Evolutionary conservation across 2,329 filamentous ascomycete species (phyloP).

Genomic region (Pseudogymnoascus sp.): DNA sequence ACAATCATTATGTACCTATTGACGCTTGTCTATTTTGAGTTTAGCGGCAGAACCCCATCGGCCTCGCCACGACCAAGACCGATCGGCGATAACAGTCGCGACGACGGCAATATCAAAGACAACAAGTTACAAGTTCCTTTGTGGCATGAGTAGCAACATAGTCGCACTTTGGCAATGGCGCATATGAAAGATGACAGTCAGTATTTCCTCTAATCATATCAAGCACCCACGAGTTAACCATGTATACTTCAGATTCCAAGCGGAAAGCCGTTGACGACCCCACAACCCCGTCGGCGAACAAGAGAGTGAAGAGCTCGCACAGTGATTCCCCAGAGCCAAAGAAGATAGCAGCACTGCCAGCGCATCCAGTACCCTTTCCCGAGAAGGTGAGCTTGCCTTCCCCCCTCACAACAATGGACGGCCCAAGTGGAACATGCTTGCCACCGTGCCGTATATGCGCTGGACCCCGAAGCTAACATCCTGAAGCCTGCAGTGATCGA

Average conservation of each 20-base stretch:
- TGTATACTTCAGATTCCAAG: slow-evolving; percentile 44
- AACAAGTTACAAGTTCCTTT: slow-evolving; percentile 1
- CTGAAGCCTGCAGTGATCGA: slow-evolving; percentile 76
- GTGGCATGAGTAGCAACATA: background rate
- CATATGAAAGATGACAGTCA: background rate
- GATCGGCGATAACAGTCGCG: slow-evolving; percentile 3
- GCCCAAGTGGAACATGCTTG: background rate
- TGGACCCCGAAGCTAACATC: slow-evolving; percentile 22
- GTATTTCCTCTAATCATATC: background rate
- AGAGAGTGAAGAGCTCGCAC: slow-evolving; percentile 51
- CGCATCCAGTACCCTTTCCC: slow-evolving; percentile 72
- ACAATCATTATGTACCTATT: background rate
- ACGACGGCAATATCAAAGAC: background rate
- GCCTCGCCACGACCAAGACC: slow-evolving; percentile 3
- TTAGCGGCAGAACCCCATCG: background rate
- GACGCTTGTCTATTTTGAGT: background rate
- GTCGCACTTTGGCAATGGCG: background rate
- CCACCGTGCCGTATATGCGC: background rate
- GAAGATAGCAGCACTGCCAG: slow-evolving; percentile 40
- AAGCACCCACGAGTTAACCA: background rate
- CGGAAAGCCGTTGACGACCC: slow-evolving; percentile 66
- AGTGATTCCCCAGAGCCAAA: slow-evolving; percentile 38
- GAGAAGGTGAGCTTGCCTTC: slow-evolving; percentile 59
- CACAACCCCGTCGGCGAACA: slow-evolving; percentile 51
- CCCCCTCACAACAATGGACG: background rate